phyloP scores from a whole-genome alignment of 805 yeast species.

The Osmozyma mogii region DNA sequence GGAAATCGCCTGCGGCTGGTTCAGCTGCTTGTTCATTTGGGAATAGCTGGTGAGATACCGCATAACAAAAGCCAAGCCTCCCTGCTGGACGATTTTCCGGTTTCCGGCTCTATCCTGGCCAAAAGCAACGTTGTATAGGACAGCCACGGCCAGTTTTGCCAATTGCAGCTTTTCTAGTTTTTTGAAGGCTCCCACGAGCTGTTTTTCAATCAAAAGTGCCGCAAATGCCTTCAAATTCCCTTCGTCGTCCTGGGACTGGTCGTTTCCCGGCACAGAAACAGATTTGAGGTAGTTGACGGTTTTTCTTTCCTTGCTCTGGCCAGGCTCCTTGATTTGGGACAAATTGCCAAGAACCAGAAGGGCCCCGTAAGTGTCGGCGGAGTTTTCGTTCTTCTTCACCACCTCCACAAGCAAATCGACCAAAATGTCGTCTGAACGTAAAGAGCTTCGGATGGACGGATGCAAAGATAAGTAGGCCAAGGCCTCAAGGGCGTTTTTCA shows the following conservation, averaged over 20 bases:
- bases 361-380: too few relatives aligned
- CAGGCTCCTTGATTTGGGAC: slow-evolving; percentile 21
- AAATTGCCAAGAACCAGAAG: slow-evolving; percentile 35
- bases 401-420: slow-evolving; percentile 7
- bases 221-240: slow-evolving; percentile 25
- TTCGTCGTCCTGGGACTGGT: slow-evolving; percentile 14
- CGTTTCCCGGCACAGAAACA: slow-evolving; percentile 25
- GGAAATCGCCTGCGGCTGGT: slow-evolving; percentile 9
- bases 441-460: slow-evolving; percentile 3
- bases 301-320: slow-evolving; percentile 19
- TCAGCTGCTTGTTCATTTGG: slow-evolving; percentile 14
- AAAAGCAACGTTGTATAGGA: slow-evolving; percentile 28
- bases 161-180: slow-evolving; percentile 2
- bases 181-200: slow-evolving; percentile 10
- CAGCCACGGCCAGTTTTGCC: slow-evolving; percentile 15
- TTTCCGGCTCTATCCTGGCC: slow-evolving; percentile 18
- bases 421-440: slow-evolving; percentile 9
- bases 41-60: slow-evolving; percentile 29
- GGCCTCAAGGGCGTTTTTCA: slow-evolving; percentile 8
- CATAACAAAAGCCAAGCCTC: slow-evolving; percentile 32
- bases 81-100: slow-evolving; percentile 38
- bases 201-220: slow-evolving; percentile 18
- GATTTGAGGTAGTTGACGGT: slow-evolving; percentile 31
- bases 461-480: slow-evolving; percentile 11
- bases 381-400: slow-evolving; percentile 7